Evolutionary conservation across 1,284 basidiomycete species (phyloP).

Genomic region (Marasmius sp.): DNA sequence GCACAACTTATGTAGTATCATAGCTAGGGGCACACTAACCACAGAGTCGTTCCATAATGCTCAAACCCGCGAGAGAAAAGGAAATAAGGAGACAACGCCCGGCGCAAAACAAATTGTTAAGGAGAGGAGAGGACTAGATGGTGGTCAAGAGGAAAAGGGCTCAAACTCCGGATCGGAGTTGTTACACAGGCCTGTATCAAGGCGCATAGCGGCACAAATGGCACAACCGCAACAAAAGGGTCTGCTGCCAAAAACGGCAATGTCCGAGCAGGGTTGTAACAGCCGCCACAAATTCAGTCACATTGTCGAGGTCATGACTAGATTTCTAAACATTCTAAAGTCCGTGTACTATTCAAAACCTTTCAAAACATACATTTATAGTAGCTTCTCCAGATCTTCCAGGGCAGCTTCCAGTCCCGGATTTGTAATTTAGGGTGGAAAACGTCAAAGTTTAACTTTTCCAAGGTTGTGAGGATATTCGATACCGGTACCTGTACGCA

Average conservation of each 20-base stretch:
- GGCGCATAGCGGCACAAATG: background rate
- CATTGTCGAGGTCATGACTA: constrained; percentile 1
- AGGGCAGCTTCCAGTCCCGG: constrained; percentile 86
- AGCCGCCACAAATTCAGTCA: background rate
- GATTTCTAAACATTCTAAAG: constrained; percentile 48
- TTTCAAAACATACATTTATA: constrained; percentile 35
- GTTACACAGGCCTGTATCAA: background rate
- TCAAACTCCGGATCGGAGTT: constrained; percentile 1
- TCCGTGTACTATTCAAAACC: background rate
- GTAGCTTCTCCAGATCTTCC: constrained; percentile 80
- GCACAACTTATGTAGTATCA: constrained; percentile 13
- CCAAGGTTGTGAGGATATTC: constrained; percentile 73
- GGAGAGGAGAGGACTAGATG: constrained; percentile 7
- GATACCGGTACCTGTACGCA: constrained; percentile 67
- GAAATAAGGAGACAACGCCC: background rate
- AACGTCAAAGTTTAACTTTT: constrained; percentile 80
- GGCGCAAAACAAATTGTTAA: constrained; percentile 1
- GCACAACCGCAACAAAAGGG: background rate
- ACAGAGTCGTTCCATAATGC: constrained; percentile 59
- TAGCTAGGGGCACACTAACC: constrained; percentile 41
- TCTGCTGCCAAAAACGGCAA: background rate
- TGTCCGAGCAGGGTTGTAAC: background rate
- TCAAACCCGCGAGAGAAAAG: background rate
- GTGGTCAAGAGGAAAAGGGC: constrained; percentile 14
- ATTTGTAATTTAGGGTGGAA: constrained; percentile 72